Evolutionary conservation across 1,284 basidiomycete species (phyloP).

Genomic region (Phlebopus sp.): DNA sequence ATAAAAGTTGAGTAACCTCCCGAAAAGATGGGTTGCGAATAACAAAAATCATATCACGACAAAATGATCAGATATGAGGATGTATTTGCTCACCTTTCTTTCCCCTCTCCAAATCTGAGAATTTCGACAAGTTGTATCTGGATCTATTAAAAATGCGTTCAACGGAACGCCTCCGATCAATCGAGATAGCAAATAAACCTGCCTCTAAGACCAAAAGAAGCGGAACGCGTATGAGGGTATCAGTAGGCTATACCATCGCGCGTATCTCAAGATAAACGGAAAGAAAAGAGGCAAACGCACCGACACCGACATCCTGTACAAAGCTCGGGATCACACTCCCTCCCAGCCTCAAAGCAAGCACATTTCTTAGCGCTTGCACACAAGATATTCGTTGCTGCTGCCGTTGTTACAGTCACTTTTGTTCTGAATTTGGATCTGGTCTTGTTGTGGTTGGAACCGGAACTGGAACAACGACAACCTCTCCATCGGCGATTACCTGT

Average conservation of each 20-base stretch:
- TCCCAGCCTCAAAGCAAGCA: constrained; percentile 30
- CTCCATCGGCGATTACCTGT: constrained; percentile 36
- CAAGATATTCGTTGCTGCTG: too few relatives aligned
- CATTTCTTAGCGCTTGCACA: constrained; percentile 28
- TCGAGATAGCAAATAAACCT: constrained; percentile 7
- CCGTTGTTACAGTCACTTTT: too few relatives aligned
- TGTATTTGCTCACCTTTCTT: constrained; percentile 21
- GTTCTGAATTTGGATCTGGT: too few relatives aligned
- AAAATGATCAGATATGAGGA: too few relatives aligned
- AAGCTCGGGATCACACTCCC: constrained; percentile 45
- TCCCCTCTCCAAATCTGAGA: constrained; percentile 29
- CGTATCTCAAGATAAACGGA: background rate
- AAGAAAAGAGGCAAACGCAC: constrained; percentile 15
- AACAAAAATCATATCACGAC: too few relatives aligned
- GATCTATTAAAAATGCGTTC: constrained; percentile 12
- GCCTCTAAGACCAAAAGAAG: constrained; percentile 21
- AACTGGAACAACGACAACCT: constrained; percentile 40
- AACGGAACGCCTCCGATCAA: background rate
- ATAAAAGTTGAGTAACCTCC: background rate
- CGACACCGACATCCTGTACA: constrained; percentile 25
- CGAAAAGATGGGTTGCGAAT: background rate
- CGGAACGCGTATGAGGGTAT: background rate
- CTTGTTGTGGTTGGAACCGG: constrained; percentile 8
- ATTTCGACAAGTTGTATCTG: constrained; percentile 25
- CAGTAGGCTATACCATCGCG: background rate